Evolutionary conservation across 768 basidiomycete genomes (phyloP), one percentile per base, ranked within the genome.

Genomic region (Lactifluus subvellereus): DNA sequence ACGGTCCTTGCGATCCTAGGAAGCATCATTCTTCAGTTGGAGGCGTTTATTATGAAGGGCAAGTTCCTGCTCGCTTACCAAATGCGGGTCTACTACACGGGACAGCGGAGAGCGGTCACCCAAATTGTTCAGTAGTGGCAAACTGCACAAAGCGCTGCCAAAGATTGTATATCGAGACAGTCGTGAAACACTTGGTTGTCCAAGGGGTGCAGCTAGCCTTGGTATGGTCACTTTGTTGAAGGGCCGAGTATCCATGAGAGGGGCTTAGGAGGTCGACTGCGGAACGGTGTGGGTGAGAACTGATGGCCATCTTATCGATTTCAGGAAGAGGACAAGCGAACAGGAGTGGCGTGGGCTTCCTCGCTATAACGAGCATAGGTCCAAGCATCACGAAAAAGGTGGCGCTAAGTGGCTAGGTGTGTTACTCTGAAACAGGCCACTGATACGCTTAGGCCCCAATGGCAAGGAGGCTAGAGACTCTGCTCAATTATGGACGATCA

Each of bases 21-120:
- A 53, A 53, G 22, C n/a, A 27, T 58, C 33, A 5, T 37, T 20
- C 40, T 27, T 35, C 51, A 53, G 33, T 30, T 38, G 35, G 42
- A 32, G 42, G 42, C 18, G 45, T 49, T 35, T n/a, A 40, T 33
- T 49, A 63, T 59, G 51, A 37, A 52, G 11, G 6, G 62, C n/a
- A 0, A 47, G 27, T 6, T 52, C 42, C 30, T 6, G 30, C n/a
- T 20, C 42, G 47, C 50, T 52, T 47, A 9, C 61, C 35, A 32
- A 58, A 53, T 9, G 35, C 2, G 30, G 51, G n/a, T 13, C 37
- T 32, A 22, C 9, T 48, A 48, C 20, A 45, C 57, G 57, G 62
- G 20, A 45, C 43, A 62, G 60, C 14, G 32, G 22, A 35, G 9
- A 6, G 50, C 37, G 50, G 40, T 57, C 61, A 45, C 0, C 20